Base-by-base conservation (phyloP, 495 filamentous ascomycete genomes). In the Penicillium fimorum region DNA sequence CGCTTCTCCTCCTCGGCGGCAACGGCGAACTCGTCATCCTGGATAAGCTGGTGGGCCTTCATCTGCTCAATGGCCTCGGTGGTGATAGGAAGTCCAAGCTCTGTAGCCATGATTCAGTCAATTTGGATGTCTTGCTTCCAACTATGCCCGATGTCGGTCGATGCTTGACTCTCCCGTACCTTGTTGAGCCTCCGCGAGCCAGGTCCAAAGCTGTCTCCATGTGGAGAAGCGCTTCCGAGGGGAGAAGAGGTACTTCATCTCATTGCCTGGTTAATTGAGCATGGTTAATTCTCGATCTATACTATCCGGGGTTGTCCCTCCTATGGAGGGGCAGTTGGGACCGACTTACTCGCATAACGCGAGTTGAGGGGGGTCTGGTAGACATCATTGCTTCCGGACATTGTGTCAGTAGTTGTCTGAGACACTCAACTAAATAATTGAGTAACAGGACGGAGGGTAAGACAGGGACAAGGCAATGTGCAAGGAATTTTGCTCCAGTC, bases 161-260 rank as follows among this genome's bases (percentile, higher is more conserved):
- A 41, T 22, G 33, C 38, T 33, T 11, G 48, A 50, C 20, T 46
- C 45, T 58, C 50, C 53, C 58, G 60, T 71, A 77, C 89, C 86
- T 71, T 87, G 85, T 73, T 95, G 84, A 25, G 83, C 80, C 77
- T 92, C 86, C n/a, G 91, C 91, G 12, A 96, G 85, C 79, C 82
- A 88, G 27, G 91, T 65, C 91, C 91, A 96, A 45, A 95, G 78
- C 60, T 86, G 75, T 60, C 90, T 83, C 90, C 90, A 94, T 33
- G 84, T 90, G 6, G 84, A 82, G 63, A 80, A 79, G n/a, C 90
- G 81, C 51, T 79, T 83, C 29, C 89, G 82, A 52, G 83, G 83
- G 32, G 82, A 86, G 75, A 93, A 95, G 58, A 93, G 70, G 29
- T 73, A 74, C 53, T 73, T 74, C 76, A 78, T 77, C 75, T 78